Evolutionary conservation across 1,139 yeast genomes (phyloP).

Genomic region (Kazachstania sp.): DNA sequence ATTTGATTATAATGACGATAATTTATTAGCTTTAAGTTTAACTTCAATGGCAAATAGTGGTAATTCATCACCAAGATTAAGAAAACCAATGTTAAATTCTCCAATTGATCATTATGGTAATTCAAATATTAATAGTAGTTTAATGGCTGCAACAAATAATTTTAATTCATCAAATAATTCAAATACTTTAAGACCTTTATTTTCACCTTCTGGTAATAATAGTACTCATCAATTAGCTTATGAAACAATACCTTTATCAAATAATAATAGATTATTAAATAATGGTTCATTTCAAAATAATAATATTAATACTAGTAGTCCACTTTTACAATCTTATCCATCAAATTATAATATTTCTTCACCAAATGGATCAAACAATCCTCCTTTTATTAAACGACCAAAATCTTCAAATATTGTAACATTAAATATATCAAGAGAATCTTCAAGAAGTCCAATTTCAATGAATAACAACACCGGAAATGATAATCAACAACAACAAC

Average conservation of each 20-base stretch:
- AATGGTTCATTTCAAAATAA: not conserved
- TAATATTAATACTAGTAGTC: conserved; percentile 1
- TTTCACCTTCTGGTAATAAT: not conserved
- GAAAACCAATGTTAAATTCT: conserved; percentile 23
- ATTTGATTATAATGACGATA: conserved; percentile 29
- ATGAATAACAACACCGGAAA: not conserved
- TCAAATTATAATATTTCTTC: conserved; percentile 9
- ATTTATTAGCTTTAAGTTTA: conserved; percentile 29
- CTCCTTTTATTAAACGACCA: conserved; percentile 28
- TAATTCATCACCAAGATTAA: conserved; percentile 28
- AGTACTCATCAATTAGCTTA: conserved; percentile 5
- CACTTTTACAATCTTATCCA: conserved; percentile 9
- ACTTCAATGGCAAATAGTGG: conserved; percentile 32
- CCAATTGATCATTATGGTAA: conserved; percentile 13
- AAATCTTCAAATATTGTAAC: conserved; percentile 32
- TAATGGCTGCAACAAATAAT: not conserved
- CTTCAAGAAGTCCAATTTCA: conserved; percentile 28
- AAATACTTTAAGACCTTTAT: conserved; percentile 6
- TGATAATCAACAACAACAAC: too few relatives aligned
- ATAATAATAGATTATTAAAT: not conserved
- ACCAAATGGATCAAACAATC: conserved; percentile 8
- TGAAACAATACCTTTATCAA: conserved; percentile 6
- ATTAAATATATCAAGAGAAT: conserved; percentile 30
- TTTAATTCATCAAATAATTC: not conserved
- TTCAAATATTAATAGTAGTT: not conserved